Conservation (phyloP, 129 eudicot species). For the Smallanthus sonchifolius region DNA sequence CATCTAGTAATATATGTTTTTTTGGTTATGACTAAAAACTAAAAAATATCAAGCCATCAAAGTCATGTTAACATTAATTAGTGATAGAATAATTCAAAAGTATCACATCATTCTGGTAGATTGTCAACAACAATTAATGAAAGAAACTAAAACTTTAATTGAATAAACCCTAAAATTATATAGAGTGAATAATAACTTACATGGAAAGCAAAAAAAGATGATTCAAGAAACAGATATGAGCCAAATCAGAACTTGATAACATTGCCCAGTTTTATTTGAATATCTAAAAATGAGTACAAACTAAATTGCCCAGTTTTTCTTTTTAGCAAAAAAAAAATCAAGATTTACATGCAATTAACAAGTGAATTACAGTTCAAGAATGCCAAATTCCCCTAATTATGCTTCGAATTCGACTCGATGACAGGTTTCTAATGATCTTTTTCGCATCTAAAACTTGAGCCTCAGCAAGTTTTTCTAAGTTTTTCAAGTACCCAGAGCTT, state of each 20-base stretch:
- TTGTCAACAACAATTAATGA: conserved; percentile 1
- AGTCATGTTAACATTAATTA: background rate
- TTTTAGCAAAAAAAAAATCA: conserved; percentile 22
- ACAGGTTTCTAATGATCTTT: conserved; percentile 59
- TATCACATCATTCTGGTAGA: background rate
- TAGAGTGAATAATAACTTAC: background rate
- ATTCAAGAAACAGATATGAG: background rate
- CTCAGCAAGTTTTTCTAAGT: conserved; percentile 67
- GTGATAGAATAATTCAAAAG: background rate
- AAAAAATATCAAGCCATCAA: background rate
- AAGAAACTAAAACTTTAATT: background rate
- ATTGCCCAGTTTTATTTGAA: conserved; percentile 15
- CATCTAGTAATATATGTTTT: background rate
- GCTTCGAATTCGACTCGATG: conserved; percentile 46
- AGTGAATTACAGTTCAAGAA: conserved; percentile 42
- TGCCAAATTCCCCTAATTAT: conserved; percentile 66
- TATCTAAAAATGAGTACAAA: conserved; percentile 27
- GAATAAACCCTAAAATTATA: background rate
- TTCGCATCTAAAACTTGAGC: conserved; percentile 62
- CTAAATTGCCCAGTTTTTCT: conserved; percentile 10
- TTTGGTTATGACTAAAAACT: background rate
- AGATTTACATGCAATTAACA: conserved; percentile 37
- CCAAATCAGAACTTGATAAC: background rate
- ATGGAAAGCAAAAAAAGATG: background rate
- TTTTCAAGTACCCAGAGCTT: conserved; percentile 54